Base-by-base conservation (phyloP, 352 stramenopile genomes). In the Phytopythium oedochilum region DNA sequence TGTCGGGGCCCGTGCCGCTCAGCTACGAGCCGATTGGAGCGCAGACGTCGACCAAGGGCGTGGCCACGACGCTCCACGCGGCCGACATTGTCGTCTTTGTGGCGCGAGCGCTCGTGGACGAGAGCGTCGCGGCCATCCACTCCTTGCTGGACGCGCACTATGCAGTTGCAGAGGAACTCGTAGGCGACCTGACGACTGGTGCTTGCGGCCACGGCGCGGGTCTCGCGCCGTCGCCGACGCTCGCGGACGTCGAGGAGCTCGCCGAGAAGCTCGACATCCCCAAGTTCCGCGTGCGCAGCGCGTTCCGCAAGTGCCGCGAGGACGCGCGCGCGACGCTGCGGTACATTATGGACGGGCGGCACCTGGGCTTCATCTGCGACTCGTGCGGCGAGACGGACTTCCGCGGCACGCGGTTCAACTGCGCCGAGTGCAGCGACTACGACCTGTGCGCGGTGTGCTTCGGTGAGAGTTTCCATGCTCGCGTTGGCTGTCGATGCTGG, bases 281-380 rank as follows among this genome's bases (percentile, higher is more conserved):
- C 1, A 89, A 88, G 49, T 93, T 92, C 22, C 74, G 83, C 22
- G 73, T 93, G 32, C 78, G 81, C 25, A 93, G 81, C 58, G 83
- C 79, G 36, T 90, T 90, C 55, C 75, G 75, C 49, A 93, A 92
- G 61, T 93, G 83, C 56, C 68, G 73, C 31, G 75, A 93, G 47
- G 75, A 93, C 54, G 73, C 72, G 1, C 63, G 74, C 15, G 66
- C 64, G 5, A 92, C 83, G 17, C 61, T 93, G 45, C 58, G 67
- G 45, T 93, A 89, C 56, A 89, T 93, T 49, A 92, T 93, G 83
- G 81, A 90, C 52, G 83, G 78, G 0, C 71, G 81, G 7, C 83
- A 93, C 47, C 57, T 93, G 12, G 83, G 83, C 0, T 93, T 93
- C 47, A 91, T 91, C 39, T 93, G 83, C 53, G 83, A 93, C 52